A percentile compares a stretch with the other conserved stretches of the same genome.
These are phyloP conservation scores for Stropharia rugosoannulata DNA, from an alignment of 768 basidiomycete genomes.

Conservation along the genomic window DNA sequence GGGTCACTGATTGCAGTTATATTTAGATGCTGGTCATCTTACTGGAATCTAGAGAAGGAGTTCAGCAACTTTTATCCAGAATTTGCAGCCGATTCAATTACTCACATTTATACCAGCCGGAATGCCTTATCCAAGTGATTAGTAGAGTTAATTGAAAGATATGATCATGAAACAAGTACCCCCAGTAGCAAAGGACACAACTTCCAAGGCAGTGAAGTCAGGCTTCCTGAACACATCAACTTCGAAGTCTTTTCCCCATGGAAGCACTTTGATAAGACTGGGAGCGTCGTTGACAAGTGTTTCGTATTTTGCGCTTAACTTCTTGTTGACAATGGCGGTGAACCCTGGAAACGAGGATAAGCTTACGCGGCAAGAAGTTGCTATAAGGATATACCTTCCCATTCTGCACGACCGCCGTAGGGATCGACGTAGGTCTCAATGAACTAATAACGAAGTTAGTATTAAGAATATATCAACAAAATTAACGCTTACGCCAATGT, in stretches of 20 bases:
- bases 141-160: not conserved
- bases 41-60: constrained; percentile 56
- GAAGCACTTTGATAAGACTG: constrained; percentile 74
- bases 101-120: constrained; percentile 83
- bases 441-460: constrained; percentile 38
- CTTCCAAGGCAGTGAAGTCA: constrained; percentile 84
- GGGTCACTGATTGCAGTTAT: not conserved
- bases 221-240: constrained; percentile 82
- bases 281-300: constrained; percentile 74
- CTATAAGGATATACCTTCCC: constrained; percentile 63
- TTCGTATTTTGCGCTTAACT: constrained; percentile 80
- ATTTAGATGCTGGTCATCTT: constrained; percentile 16
- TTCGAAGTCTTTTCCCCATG: constrained; percentile 73
- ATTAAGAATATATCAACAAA: not conserved
- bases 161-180: constrained; percentile 39
- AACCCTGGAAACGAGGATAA: constrained; percentile 52
- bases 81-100: not conserved
- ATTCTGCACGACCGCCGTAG: constrained; percentile 88
- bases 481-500: constrained; percentile 57
- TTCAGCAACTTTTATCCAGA: not conserved
- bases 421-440: constrained; percentile 89
- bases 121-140: constrained; percentile 48
- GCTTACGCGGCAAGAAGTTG: not conserved
- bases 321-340: constrained; percentile 86
- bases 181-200: constrained; percentile 80